Evolutionary conservation across 306 rosid species (phyloP), one percentile per base, ranked within the genome.

Genomic region (Rosa persica): DNA sequence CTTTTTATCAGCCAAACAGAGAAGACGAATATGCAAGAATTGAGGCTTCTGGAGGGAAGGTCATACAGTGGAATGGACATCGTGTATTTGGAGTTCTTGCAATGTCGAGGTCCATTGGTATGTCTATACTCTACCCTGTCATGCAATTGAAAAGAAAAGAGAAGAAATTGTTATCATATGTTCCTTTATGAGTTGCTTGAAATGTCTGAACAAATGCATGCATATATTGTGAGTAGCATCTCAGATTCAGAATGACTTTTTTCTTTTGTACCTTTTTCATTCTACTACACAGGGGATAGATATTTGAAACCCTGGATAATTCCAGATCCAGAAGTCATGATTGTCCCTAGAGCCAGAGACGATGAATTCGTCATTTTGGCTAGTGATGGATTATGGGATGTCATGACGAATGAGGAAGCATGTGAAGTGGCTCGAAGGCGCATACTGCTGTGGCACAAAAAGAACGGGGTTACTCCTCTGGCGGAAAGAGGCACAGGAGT

Each of bases 311-410:
- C 92, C 6, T 88, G 87, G 88, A 84, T 88, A 65, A 88, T 88
- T 72, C 92, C 92, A 0, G 86, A 88, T 27, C 92, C 92, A 0
- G 92, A 88, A 77, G 84, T 88, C 66, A 88, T 76, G 87, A 68
- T 78, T 19, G 55, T 84, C 51, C 83, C 88, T 44, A 86, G 92
- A 13, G 87, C 87, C 1, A 84, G 82, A 82, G 92, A 86, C 0
- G 92, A 88, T 1, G 92, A 88, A 72, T 80, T 85, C 77, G 88
- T 88, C 8, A 80, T 88, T 61, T 73, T 88, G 73, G 92, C 92
- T 20, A 88, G 90, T n/a, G 92, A 88, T 25, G 92, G 92, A 20
- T 51, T 88, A 36, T 88, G 92, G 92, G 92, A 88, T 49, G 92
- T 88, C 30, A 86, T 88, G 84, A 78, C 88, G 0, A 88, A 88